Conservation (phyloP, 768 basidiomycete species). For the Mycena polygramma region DNA sequence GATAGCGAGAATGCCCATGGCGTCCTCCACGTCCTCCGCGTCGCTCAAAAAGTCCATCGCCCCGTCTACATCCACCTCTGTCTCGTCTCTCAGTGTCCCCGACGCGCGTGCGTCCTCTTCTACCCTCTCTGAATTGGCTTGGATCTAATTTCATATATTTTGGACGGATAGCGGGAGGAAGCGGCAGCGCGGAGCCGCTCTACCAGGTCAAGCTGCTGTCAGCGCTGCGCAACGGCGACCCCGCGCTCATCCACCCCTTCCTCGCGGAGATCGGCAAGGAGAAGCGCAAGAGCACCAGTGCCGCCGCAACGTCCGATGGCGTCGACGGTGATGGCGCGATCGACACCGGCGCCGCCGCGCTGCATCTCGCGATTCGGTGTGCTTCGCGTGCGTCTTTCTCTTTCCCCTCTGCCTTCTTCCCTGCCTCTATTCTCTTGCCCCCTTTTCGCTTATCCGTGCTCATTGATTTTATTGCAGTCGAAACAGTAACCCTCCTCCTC, state of each 20-base stretch:
- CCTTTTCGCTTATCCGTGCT: neutral
- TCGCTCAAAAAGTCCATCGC: constrained; percentile 28
- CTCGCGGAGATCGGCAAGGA: constrained; percentile 82
- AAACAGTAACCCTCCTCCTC: constrained; percentile 77
- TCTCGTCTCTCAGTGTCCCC: constrained; percentile 21
- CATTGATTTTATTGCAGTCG: too few species aligned
- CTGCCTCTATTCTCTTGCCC: neutral
- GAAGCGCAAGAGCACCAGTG: constrained; percentile 58
- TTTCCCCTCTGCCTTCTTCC: neutral
- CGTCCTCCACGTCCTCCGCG: constrained; percentile 36
- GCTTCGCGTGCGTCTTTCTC: constrained; percentile 68
- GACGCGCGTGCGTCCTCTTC: constrained; percentile 15
- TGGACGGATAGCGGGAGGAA: neutral
- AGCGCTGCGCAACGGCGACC: constrained; percentile 78
- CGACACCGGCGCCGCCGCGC: constrained; percentile 79
- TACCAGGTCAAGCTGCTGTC: constrained; percentile 76
- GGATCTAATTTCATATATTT: too few species aligned
- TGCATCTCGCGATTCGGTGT: constrained; percentile 88
- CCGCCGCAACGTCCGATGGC: too few species aligned
- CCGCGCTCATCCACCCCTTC: constrained; percentile 84
- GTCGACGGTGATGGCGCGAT: constrained; percentile 35
- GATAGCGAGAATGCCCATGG: constrained; percentile 1
- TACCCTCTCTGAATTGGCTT: neutral
- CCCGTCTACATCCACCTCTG: constrained; percentile 7
- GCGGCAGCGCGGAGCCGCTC: constrained; percentile 55